These are phyloP conservation scores for Phytophthora boehmeriae DNA, from an alignment of 352 stramenopile genomes.

Conservation along the genomic window DNA sequence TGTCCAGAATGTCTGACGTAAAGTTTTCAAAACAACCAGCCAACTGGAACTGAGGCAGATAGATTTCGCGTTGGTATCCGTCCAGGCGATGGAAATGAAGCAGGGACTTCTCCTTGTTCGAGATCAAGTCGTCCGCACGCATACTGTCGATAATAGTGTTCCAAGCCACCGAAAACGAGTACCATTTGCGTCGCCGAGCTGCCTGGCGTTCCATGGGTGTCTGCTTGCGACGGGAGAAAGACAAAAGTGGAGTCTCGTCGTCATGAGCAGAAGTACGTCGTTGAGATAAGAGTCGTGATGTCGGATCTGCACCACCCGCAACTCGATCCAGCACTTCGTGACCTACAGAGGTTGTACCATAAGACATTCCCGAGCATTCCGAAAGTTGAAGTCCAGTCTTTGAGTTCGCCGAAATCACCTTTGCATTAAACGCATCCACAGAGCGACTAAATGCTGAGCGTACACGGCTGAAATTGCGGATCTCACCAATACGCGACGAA, in stretches of 20 bases:
- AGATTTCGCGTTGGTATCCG: constrained; percentile 97
- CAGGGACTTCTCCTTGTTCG: constrained; percentile 86
- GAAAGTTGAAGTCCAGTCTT: constrained; percentile 75
- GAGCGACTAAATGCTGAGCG: constrained; percentile 87
- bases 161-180: constrained; percentile 98
- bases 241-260: constrained; percentile 82
- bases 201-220: constrained; percentile 84
- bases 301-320: constrained; percentile 38
- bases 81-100: constrained; percentile 97
- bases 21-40: constrained; percentile 96
- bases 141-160: constrained; percentile 98
- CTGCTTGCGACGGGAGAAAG: constrained; percentile 87
- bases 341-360: constrained; percentile 54
- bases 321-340: constrained; percentile 69
- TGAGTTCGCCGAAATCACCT: constrained; percentile 80
- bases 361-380: constrained; percentile 42
- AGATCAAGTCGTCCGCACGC: constrained; percentile 92
- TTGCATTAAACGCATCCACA: constrained; percentile 86
- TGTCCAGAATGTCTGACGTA: constrained; percentile 70
- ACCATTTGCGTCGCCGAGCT: constrained; percentile 97
- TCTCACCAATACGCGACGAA: constrained; percentile 95
- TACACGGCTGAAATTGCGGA: constrained; percentile 92
- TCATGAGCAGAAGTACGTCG: constrained; percentile 41
- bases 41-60: constrained; percentile 98
- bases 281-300: constrained; percentile 33